Conservation (phyloP, 495 filamentous ascomycete genomes). For the Collariella sp. region DNA sequence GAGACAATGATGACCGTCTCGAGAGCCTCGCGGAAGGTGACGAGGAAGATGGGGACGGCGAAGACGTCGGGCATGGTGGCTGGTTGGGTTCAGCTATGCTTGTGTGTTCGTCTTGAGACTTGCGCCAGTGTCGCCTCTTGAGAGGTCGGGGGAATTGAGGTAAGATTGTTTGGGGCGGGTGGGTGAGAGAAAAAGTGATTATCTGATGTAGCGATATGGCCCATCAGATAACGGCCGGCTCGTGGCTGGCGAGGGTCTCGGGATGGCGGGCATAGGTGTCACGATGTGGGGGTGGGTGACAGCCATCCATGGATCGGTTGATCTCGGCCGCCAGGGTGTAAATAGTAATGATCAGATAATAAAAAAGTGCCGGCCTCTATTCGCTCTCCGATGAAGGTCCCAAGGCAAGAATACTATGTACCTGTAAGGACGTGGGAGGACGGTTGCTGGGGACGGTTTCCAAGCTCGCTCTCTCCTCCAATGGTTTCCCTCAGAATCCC, state of each 20-base stretch:
- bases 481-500: no score
- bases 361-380: no score
- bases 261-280: no score
- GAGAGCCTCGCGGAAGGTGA: slow-evolving; percentile 75
- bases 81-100: no score
- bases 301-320: neutral
- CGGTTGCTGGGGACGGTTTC: no score
- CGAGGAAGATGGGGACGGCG: slow-evolving; percentile 69
- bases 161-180: neutral
- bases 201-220: slow-evolving; percentile 15
- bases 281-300: no score
- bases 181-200: neutral
- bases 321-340: neutral
- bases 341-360: no score
- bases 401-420: no score
- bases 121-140: slow-evolving; percentile 37
- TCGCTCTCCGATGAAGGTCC: no score
- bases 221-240: slow-evolving; percentile 11
- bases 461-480: no score
- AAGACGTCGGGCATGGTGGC: slow-evolving; percentile 40
- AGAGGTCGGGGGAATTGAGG: neutral
- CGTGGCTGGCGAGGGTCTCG: no score
- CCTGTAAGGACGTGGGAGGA: no score
- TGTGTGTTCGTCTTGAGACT: neutral
- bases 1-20: slow-evolving; percentile 78